These are phyloP conservation scores for Trametes sp. DNA, from an alignment of 1,284 basidiomycete genomes.

Conservation along the genomic window DNA sequence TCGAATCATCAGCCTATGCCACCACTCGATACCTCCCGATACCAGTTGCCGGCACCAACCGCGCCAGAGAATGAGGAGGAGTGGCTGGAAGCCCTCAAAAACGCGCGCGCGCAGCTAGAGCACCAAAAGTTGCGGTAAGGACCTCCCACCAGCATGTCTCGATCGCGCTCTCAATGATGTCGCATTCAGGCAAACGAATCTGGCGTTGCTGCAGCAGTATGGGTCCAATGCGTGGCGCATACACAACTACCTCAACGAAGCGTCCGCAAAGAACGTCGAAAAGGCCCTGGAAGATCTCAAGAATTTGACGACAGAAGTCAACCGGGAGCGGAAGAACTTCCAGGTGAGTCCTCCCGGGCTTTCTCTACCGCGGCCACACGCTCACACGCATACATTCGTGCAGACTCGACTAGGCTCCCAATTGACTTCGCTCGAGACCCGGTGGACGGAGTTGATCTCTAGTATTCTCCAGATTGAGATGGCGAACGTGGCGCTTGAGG, in stretches of 20 bases:
- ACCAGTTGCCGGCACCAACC: conserved; percentile 77
- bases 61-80: conserved; percentile 76
- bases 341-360: conserved; percentile 60
- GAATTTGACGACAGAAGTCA: conserved; percentile 82
- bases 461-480: conserved; percentile 90
- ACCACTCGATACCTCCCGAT: conserved; percentile 81
- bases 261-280: conserved; percentile 79
- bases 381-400: not conserved
- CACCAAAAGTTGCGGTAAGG: conserved; percentile 87
- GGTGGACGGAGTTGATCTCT: conserved; percentile 91
- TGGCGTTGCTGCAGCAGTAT: conserved; percentile 86
- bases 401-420: conserved; percentile 81
- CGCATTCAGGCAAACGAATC: conserved; percentile 76
- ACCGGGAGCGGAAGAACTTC: conserved; percentile 84
- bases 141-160: not conserved
- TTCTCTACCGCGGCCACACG: not conserved
- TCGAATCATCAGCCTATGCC: conserved; percentile 75
- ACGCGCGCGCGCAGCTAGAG: conserved; percentile 87
- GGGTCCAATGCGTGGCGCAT: conserved; percentile 93
- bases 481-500: conserved; percentile 87
- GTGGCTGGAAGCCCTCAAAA: conserved; percentile 81
- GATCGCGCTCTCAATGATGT: not conserved
- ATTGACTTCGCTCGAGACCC: conserved; percentile 80
- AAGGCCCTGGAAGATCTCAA: conserved; percentile 75
- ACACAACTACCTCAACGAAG: conserved; percentile 88